Conservation (phyloP, 2,329 filamentous ascomycete genomes). For the Aspergillus sojae region DNA sequence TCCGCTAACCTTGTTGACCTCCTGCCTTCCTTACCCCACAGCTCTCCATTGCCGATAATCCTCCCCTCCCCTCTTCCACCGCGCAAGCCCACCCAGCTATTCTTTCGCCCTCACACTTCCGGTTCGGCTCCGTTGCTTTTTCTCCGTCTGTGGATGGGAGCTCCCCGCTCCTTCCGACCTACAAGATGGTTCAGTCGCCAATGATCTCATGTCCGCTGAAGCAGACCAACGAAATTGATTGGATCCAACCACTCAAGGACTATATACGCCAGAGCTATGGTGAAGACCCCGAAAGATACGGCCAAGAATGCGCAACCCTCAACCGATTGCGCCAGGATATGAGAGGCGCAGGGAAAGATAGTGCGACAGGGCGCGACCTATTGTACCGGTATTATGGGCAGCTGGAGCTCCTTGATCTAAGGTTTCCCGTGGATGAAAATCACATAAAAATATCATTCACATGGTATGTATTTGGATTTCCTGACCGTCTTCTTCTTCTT, state of each 20-base stretch:
- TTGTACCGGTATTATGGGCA: slow-evolving; percentile 98
- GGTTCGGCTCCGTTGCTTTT: slow-evolving; percentile 1
- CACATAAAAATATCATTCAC: slow-evolving; percentile 99
- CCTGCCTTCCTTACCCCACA: slow-evolving; percentile 7
- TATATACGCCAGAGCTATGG: slow-evolving; percentile 95
- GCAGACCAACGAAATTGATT: slow-evolving; percentile 97
- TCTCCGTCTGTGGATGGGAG: slow-evolving; percentile 33
- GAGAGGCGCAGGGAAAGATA: slow-evolving; percentile 95
- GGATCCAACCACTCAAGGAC: slow-evolving; percentile 85
- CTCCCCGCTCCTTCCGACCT: slow-evolving; percentile 36
- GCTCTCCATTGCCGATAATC: slow-evolving; percentile 8
- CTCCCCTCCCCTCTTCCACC: background rate
- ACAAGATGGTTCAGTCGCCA: slow-evolving; percentile 76
- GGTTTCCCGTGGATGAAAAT: slow-evolving; percentile 97
- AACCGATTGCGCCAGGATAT: slow-evolving; percentile 97
- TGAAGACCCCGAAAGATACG: slow-evolving; percentile 94
- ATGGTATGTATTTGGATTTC: slow-evolving; percentile 63
- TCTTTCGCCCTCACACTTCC: background rate
- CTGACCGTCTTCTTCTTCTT: background rate
- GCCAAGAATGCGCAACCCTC: slow-evolving; percentile 90
- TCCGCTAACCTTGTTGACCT: background rate
- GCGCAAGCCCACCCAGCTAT: slow-evolving; percentile 1
- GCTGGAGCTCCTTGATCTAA: slow-evolving; percentile 87
- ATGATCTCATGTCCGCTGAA: slow-evolving; percentile 95
- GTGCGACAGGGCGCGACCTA: slow-evolving; percentile 87